phyloP scores from a whole-genome alignment of 371 early-diverging fungal species.

The Mortierella sp. region DNA sequence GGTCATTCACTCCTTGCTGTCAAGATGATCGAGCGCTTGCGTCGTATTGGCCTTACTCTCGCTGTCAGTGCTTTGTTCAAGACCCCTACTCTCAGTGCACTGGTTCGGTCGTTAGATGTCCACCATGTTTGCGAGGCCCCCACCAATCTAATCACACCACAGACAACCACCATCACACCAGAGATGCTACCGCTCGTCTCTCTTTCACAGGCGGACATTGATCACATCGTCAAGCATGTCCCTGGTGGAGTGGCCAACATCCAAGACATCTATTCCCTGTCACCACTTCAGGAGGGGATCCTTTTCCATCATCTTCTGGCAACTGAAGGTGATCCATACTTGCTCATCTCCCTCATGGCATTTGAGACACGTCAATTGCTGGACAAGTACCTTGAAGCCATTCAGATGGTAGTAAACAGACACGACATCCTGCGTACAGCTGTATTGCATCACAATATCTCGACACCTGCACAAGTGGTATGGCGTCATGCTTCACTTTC shows the following conservation, averaged over 20 bases:
- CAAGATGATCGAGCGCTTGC: conserved; percentile 13
- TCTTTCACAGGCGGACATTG: conserved; percentile 7
- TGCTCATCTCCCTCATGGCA: background rate
- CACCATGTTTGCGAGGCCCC: too few relatives aligned
- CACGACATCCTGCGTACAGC: conserved; percentile 17
- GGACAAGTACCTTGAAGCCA: conserved; percentile 6
- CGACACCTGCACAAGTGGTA: conserved; percentile 22
- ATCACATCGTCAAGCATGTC: background rate
- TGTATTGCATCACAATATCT: conserved; percentile 8
- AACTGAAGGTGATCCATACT: conserved; percentile 5
- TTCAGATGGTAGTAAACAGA: conserved; percentile 10
- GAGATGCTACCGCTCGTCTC: conserved; percentile 11
- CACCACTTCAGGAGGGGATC: conserved; percentile 18
- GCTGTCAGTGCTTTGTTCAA: too few relatives aligned
- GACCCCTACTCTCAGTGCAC: background rate
- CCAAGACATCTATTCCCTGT: conserved; percentile 20
- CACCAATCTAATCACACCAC: conserved; percentile 10
- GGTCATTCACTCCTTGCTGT: conserved; percentile 36
- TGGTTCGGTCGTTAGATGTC: conserved; percentile 10
- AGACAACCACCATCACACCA: background rate
- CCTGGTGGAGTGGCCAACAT: conserved; percentile 21
- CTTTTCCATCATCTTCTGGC: conserved; percentile 18
- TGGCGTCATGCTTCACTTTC: conserved; percentile 11
- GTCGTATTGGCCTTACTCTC: too few relatives aligned
- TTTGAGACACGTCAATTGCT: background rate